Base-by-base conservation (phyloP, 768 basidiomycete species). In the Rhizopogon sp. region DNA sequence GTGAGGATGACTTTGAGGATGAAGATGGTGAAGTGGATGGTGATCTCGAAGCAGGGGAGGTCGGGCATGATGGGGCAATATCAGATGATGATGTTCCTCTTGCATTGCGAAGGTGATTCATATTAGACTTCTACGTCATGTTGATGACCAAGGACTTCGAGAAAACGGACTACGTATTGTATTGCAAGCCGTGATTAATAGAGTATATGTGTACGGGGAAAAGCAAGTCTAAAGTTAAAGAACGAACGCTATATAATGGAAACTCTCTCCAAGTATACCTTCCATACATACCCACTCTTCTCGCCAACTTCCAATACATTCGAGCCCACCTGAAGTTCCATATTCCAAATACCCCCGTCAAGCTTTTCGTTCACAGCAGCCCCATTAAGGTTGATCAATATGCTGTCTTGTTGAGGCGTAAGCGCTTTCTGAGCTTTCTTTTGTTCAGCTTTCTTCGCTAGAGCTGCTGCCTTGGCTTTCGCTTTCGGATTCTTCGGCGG, bases 231-330 rank as follows among this genome's bases (percentile, higher is more conserved):
- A 33, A 25, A 37, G 35, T 37, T 6, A 8, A 20, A 20, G 35
- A 14, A 17, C 47, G 5, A 47, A 35, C 37, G 55, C 66, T 58
- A 71, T 40, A 61, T 52, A 10, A 56, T 43, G 20, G 62, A 54
- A 57, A 72, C 55, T 42, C 82, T 76, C 60, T 84, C 80, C 42
- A 84, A 70, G 64, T 86, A 86, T 22, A 87, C 74, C 67, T 85
- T 88, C 88, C 88, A 90, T 25, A 81, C 67, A 60, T 82, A 66
- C 9, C 87, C 87, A 35, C 80, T 84, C 62, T 78, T 79, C 72
- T 88, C 87, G 35, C 89, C 88, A 25, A 93, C 71, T 66, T 92
- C 90, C 29, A 93, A 66, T 16, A 82, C 70, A 60, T 81, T 88
- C 5, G 74, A 62, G 13, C 90, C 90, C 4, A 73, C 65, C 1